Evolutionary conservation across 768 basidiomycete genomes (phyloP), one percentile per base, ranked within the genome.

Genomic region (Boletus eberwhitei): DNA sequence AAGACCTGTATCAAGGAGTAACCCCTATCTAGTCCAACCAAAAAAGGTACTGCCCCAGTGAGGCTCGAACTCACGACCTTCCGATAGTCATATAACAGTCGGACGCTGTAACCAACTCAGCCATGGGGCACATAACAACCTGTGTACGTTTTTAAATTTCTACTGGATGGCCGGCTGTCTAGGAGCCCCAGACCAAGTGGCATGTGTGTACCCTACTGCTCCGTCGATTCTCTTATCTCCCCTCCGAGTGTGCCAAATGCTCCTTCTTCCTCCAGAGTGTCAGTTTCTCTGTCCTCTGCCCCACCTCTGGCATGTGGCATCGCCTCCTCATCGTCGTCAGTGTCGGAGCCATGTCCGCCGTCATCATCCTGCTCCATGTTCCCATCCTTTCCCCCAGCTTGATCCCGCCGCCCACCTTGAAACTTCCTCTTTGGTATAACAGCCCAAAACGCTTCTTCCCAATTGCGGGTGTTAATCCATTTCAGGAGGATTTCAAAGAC

Each of bases 371-470:
- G 32, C 16, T 53, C 37, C 6, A n/a, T 4, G 35, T 5, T 38
- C 9, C 9, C 37, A 7, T 48, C 40, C 19, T 36, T 40, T 32
- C 8, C 67, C 12, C 50, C 62, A 21, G 47, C 50, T 46, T 60
- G 59, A n/a, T 46, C 52, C 36, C 49, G 61, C 8, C 47, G 59
- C 3, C 37, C 53, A 43, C 73, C 66, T 42, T 84, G 79, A 61
- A 96, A 93, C 71, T 99, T 99, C 50, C 97, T 80, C 64, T 86
- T 87, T 0, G 97, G 97, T 50, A 99, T 90, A 48, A 96, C 90
- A n/a, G 82, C 77, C 65, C 89, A 83, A 49, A 99, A 80, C 0
- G 97, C 91, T 52, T 83, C 71, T 65, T 89, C 84, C 97, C 97
- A 99, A 62, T 88, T 79, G 57, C 82, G 79, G 14, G 80, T 84